phyloP scores from a whole-genome alignment of 768 basidiomycete species.

The Lentinula guzmanii region DNA sequence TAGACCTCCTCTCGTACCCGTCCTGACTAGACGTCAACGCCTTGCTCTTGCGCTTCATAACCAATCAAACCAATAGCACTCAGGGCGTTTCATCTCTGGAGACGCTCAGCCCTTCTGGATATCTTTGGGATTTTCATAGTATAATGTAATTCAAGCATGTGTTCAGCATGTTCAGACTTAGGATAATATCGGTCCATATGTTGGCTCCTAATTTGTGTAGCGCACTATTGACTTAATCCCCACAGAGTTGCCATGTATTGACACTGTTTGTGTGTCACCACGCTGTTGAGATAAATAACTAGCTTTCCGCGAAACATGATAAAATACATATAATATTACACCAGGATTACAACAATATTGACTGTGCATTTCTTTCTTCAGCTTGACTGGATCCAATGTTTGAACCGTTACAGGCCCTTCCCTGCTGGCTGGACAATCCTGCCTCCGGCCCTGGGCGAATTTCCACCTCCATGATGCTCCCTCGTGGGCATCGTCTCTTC shows the following conservation, averaged over 20 bases:
- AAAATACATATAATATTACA: not conserved
- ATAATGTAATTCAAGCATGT: too few relatives aligned
- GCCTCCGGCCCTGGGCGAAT: not conserved
- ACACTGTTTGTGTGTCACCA: too few relatives aligned
- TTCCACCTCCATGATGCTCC: not conserved
- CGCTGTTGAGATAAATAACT: too few relatives aligned
- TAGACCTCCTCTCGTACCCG: not conserved
- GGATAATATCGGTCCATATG: too few relatives aligned
- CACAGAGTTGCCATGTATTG: too few relatives aligned
- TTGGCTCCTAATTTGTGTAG: too few relatives aligned
- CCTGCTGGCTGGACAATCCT: slow-evolving; percentile 1
- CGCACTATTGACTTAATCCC: too few relatives aligned
- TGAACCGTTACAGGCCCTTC: not conserved
- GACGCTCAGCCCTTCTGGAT: not conserved
- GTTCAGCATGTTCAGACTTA: too few relatives aligned
- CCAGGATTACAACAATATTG: not conserved
- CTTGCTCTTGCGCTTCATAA: not conserved
- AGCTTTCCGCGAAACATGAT: too few relatives aligned
- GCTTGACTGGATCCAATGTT: not conserved
- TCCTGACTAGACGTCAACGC: not conserved
- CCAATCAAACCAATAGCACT: not conserved
- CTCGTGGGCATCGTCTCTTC: slow-evolving; percentile 1
- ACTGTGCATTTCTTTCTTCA: not conserved
- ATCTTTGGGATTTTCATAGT: not conserved
- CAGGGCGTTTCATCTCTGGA: not conserved